Evolutionary conservation across 164 flowering plant genomes (phyloP).

Genomic region (Tetracentron sinense): DNA sequence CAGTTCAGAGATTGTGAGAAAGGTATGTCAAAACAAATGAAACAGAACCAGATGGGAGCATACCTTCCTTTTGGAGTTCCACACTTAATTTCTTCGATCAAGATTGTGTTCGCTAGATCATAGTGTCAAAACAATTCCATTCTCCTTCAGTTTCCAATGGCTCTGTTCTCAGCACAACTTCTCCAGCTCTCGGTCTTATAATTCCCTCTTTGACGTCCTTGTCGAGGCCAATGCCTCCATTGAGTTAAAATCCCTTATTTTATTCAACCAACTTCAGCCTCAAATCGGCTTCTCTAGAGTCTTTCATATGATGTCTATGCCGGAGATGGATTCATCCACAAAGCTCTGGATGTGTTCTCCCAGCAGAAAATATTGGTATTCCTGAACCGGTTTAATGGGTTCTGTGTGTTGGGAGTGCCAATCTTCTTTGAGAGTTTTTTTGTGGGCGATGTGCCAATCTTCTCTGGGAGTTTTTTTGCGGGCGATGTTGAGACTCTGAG

Average conservation of each 20-base stretch:
- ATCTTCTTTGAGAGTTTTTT: conserved; percentile 47
- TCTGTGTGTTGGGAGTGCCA: conserved; percentile 42
- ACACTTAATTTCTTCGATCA: conserved; percentile 39
- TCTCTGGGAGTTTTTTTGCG: conserved; percentile 30
- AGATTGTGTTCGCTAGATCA: conserved; percentile 25
- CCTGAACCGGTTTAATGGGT: conserved; percentile 47
- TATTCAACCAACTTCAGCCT: conserved; percentile 32
- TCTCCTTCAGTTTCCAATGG: conserved; percentile 49
- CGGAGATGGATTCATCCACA: conserved; percentile 41
- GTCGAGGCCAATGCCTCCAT: conserved; percentile 43
- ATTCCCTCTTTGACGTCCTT: conserved; percentile 38
- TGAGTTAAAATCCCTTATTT: conserved; percentile 39
- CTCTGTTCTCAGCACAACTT: conserved; percentile 24
- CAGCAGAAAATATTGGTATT: conserved; percentile 29
- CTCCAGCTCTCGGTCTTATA: conserved; percentile 21
- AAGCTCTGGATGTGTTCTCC: conserved; percentile 30
- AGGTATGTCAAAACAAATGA: conserved; percentile 37
- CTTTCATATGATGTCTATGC: conserved; percentile 41
- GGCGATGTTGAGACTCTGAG: conserved; percentile 44
- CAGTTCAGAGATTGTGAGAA: conserved; percentile 34
- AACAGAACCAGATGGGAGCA: conserved; percentile 50
- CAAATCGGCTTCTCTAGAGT: conserved; percentile 29
- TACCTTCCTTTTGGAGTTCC: conserved; percentile 40
- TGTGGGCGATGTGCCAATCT: conserved; percentile 54
- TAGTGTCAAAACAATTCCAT: conserved; percentile 36